Conservation (phyloP, 192 early-diverging fungal species). For the Neocallimastix lanati region DNA sequence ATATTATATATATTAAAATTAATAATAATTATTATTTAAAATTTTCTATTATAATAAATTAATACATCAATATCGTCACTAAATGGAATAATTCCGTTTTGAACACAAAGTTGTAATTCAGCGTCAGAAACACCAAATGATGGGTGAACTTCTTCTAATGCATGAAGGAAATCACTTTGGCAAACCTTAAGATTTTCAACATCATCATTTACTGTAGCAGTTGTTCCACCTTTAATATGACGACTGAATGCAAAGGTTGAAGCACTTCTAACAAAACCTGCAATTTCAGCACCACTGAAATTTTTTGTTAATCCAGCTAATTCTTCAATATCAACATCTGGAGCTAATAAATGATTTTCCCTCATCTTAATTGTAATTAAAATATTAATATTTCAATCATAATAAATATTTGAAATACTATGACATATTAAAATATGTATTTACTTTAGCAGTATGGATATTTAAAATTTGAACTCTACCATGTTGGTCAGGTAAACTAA, state of each 20-base stretch:
- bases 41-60: too few relatives aligned
- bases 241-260: slow-evolving; percentile 90
- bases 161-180: slow-evolving; percentile 67
- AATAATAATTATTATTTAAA: too few relatives aligned
- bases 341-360: slow-evolving; percentile 54
- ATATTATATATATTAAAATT: too few relatives aligned
- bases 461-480: slow-evolving; percentile 89
- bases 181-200: slow-evolving; percentile 74
- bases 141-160: slow-evolving; percentile 80
- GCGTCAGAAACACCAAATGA: slow-evolving; percentile 86
- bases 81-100: slow-evolving; percentile 76
- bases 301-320: slow-evolving; percentile 82
- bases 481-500: slow-evolving; percentile 76
- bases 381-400: neutral
- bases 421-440: slow-evolving; percentile 2
- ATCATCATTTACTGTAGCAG: slow-evolving; percentile 64
- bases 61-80: slow-evolving; percentile 31
- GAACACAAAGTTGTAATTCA: slow-evolving; percentile 67
- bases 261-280: slow-evolving; percentile 77
- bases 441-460: slow-evolving; percentile 73
- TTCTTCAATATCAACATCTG: slow-evolving; percentile 66
- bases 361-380: slow-evolving; percentile 36
- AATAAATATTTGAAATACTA: neutral
- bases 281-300: slow-evolving; percentile 93
- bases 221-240: slow-evolving; percentile 81